Evolutionary conservation across 2,329 filamentous ascomycete species (phyloP).

Genomic region (Teratosphaeria gauchensis): DNA sequence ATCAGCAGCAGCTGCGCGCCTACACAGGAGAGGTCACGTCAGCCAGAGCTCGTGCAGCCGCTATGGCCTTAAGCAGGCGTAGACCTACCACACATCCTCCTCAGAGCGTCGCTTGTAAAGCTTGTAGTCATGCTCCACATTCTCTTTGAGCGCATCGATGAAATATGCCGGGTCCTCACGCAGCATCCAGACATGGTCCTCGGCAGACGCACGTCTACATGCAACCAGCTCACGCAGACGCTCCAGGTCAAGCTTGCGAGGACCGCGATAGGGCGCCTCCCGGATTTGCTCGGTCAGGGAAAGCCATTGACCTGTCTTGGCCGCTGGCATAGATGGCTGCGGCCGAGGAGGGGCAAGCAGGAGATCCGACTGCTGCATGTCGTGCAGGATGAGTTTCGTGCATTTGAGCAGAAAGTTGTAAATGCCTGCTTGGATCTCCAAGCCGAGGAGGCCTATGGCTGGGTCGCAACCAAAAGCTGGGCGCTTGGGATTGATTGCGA

Average conservation of each 20-base stretch:
- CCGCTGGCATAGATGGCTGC: conserved; percentile 2
- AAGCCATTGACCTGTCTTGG: conserved; percentile 2
- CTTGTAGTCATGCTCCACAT: not conserved
- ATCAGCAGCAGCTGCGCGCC: not conserved
- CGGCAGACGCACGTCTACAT: conserved; percentile 33
- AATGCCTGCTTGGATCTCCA: conserved; percentile 1
- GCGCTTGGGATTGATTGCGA: not conserved
- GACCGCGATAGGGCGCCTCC: conserved; percentile 46
- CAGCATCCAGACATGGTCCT: conserved; percentile 47
- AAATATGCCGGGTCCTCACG: conserved; percentile 54
- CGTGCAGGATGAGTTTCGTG: conserved; percentile 39
- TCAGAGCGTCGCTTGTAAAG: not conserved
- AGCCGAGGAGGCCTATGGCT: conserved; percentile 1
- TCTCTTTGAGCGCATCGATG: conserved; percentile 32
- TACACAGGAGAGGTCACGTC: not conserved
- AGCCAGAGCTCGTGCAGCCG: not conserved
- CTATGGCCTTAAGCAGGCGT: not conserved
- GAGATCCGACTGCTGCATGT: conserved; percentile 22
- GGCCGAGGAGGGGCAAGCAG: conserved; percentile 8
- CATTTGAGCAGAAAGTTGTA: conserved; percentile 40
- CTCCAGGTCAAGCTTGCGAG: conserved; percentile 37
- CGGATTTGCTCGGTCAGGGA: conserved; percentile 19
- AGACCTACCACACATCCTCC: not conserved
- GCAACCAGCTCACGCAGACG: conserved; percentile 37
- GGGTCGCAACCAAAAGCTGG: not conserved